Percentiles rank a stretch among this genome's conserved stretches.
Conservation (phyloP, 352 stramenopile genomes). For the Globisporangium radiosum region DNA sequence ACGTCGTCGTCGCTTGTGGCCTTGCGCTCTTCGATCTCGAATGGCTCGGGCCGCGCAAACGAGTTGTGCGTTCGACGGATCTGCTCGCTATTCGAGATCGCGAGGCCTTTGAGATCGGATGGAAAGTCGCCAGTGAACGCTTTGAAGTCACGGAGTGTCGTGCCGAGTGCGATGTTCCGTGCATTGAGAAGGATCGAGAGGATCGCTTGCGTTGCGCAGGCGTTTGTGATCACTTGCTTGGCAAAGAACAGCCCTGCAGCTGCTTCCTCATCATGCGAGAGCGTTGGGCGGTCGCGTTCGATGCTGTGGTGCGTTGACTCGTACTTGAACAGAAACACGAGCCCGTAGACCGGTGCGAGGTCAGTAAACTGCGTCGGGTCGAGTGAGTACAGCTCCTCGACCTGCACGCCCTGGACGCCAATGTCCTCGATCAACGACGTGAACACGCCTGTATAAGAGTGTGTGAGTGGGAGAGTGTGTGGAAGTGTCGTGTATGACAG, state of each 20-base stretch:
- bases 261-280: background rate
- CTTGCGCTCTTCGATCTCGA: slow-evolving; percentile 71
- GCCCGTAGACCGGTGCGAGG: slow-evolving; percentile 80
- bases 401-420: slow-evolving; percentile 88
- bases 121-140: slow-evolving; percentile 75
- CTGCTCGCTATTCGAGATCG: slow-evolving; percentile 83
- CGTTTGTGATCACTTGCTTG: slow-evolving; percentile 95
- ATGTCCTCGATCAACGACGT: slow-evolving; percentile 92
- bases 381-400: slow-evolving; percentile 92
- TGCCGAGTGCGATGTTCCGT: slow-evolving; percentile 54
- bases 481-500: background rate
- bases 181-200: slow-evolving; percentile 94
- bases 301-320: slow-evolving; percentile 30
- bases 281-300: slow-evolving; percentile 25
- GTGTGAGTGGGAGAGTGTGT: background rate
- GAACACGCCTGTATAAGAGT: slow-evolving; percentile 61
- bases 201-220: slow-evolving; percentile 95
- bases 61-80: slow-evolving; percentile 84
- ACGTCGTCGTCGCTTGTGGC: slow-evolving; percentile 88
- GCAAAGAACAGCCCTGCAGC: slow-evolving; percentile 89
- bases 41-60: slow-evolving; percentile 73
- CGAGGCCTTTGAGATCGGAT: slow-evolving; percentile 73
- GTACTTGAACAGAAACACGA: slow-evolving; percentile 98
- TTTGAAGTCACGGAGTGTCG: slow-evolving; percentile 70
- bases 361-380: slow-evolving; percentile 81